A percentile compares a stretch with the other conserved stretches of the same genome.
Evolutionary conservation across 2,329 filamentous ascomycete genomes (phyloP).

Genomic region (Xylariaceae sp.): DNA sequence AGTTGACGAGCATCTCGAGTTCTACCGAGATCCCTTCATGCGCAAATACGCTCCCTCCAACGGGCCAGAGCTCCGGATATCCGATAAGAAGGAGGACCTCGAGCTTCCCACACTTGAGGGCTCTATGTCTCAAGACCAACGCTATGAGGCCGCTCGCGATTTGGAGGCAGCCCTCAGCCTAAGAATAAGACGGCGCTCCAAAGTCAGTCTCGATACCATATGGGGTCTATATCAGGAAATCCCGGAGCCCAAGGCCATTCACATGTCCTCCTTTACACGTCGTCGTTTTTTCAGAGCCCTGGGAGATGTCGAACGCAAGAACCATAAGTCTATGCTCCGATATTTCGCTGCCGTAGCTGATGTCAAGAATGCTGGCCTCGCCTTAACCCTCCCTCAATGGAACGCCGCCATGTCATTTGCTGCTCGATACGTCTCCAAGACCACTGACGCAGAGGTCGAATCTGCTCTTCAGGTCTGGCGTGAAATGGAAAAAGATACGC

Average conservation of each 20-base stretch:
- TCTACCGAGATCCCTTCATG: slow-evolving; percentile 50
- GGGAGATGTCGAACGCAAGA: slow-evolving; percentile 56
- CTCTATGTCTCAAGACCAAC: slow-evolving; percentile 33
- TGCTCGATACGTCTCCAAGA: slow-evolving; percentile 61
- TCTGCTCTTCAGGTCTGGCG: slow-evolving; percentile 75
- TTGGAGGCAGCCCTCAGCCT: slow-evolving; percentile 40
- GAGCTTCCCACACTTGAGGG: slow-evolving; percentile 43
- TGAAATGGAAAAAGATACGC: slow-evolving; percentile 77
- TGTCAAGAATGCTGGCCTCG: slow-evolving; percentile 68
- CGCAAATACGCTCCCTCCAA: slow-evolving; percentile 50
- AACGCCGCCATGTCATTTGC: slow-evolving; percentile 79
- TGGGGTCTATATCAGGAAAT: slow-evolving; percentile 48
- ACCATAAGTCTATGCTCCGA: slow-evolving; percentile 64
- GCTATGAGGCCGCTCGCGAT: slow-evolving; percentile 34
- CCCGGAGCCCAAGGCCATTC: slow-evolving; percentile 49
- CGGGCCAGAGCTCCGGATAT: slow-evolving; percentile 46
- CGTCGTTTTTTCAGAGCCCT: slow-evolving; percentile 65
- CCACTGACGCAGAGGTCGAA: slow-evolving; percentile 58
- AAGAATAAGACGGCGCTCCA: slow-evolving; percentile 40
- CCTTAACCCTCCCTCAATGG: slow-evolving; percentile 69
- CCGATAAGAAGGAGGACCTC: slow-evolving; percentile 47
- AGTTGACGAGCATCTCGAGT: slow-evolving; percentile 51
- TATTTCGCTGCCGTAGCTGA: slow-evolving; percentile 84
- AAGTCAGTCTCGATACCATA: slow-evolving; percentile 40
- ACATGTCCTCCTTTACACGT: slow-evolving; percentile 50